Percentiles rank a stretch among this genome's conserved stretches.
Evolutionary conservation across 1,284 basidiomycete genomes (phyloP).

Genomic region (Sporisorium reilianum): DNA sequence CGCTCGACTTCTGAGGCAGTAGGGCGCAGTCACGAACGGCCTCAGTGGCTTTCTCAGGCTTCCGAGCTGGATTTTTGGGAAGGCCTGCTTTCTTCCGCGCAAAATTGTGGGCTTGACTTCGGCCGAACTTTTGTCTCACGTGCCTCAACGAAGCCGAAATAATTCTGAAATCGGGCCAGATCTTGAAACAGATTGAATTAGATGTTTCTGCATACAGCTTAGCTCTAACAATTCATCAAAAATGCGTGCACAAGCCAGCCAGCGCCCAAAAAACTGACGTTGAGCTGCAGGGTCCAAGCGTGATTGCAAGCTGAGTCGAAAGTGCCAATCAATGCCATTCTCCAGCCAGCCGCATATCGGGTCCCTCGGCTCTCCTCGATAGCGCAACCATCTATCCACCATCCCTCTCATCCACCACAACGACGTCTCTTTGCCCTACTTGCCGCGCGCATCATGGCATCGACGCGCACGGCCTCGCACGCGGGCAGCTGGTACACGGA

Average conservation of each 20-base stretch:
- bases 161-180: not conserved
- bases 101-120: not conserved
- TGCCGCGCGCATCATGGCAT: constrained; percentile 20
- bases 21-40: not conserved
- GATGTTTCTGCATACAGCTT: not conserved
- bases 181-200: not conserved
- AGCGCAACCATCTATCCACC: not conserved
- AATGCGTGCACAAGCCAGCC: constrained; percentile 8
- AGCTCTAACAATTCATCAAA: not conserved
- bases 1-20: not conserved
- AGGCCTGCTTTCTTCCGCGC: not conserved
- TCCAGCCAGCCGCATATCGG: too few relatives aligned
- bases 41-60: not conserved
- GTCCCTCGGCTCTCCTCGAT: not conserved
- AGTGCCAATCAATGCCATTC: too few relatives aligned
- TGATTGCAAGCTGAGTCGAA: too few relatives aligned
- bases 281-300: constrained; percentile 49
- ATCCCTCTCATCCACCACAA: not conserved
- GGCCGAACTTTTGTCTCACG: not conserved
- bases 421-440: not conserved
- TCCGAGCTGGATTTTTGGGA: not conserved
- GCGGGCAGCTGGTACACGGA: constrained; percentile 91
- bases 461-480: constrained; percentile 77
- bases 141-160: not conserved
- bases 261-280: constrained; percentile 5